A percentile compares a stretch with the other conserved stretches of the same genome.
These are phyloP conservation scores for Lobulomyces angularis DNA, from an alignment of 192 early-diverging fungal species.

Conservation along the genomic window DNA sequence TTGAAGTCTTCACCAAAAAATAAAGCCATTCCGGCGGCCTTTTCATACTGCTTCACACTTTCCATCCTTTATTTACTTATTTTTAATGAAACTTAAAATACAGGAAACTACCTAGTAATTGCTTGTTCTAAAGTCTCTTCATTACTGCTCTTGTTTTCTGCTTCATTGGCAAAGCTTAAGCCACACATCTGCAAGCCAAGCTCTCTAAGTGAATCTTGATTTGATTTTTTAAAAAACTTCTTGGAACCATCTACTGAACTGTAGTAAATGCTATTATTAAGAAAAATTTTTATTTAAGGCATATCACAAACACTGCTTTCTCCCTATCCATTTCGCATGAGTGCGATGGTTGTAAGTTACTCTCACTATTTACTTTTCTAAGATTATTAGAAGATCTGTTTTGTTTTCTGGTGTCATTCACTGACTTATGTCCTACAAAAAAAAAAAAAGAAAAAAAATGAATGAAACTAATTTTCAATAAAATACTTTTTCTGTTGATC, in stretches of 20 bases:
- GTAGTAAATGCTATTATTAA: too few species aligned
- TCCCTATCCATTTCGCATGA: too few species aligned
- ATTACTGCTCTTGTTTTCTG: conserved; percentile 25
- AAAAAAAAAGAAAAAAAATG: neutral
- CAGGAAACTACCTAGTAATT: neutral
- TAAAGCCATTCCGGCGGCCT: conserved; percentile 78
- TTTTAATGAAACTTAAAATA: neutral
- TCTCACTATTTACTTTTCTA: conserved; percentile 13
- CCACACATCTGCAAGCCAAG: conserved; percentile 42
- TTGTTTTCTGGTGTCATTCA: neutral
- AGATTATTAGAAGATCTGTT: too few species aligned
- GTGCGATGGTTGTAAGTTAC: too few species aligned
- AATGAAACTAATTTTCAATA: neutral
- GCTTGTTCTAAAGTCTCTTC: conserved; percentile 9
- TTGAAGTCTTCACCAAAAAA: conserved; percentile 63
- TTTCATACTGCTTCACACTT: conserved; percentile 52
- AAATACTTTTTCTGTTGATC: neutral
- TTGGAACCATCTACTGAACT: too few species aligned
- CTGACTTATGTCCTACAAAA: neutral
- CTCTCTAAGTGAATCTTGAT: conserved; percentile 21
- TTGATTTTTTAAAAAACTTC: conserved; percentile 5
- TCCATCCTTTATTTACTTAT: conserved; percentile 64
- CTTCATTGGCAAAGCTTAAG: conserved; percentile 30
- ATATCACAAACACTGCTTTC: too few species aligned
- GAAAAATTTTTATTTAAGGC: too few species aligned